Evolutionary conservation across 2,329 filamentous ascomycete genomes (phyloP).

Genomic region (Sclerotinia subarctica): DNA sequence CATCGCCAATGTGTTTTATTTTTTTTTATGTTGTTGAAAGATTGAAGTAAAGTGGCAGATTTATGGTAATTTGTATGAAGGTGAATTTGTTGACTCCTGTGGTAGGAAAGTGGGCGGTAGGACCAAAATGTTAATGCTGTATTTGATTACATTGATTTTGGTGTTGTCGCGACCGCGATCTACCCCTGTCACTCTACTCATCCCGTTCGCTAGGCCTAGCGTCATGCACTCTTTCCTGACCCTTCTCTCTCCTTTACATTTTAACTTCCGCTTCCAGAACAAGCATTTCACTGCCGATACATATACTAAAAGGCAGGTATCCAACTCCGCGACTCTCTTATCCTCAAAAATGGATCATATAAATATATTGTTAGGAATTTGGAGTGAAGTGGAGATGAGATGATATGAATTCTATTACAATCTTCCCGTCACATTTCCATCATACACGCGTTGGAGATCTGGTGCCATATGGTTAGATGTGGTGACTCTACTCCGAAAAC

Average conservation of each 20-base stretch:
- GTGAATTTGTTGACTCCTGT: slow-evolving; percentile 17
- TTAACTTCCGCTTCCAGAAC: slow-evolving; percentile 10
- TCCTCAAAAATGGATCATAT: background rate
- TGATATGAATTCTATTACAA: background rate
- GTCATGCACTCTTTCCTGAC: slow-evolving; percentile 12
- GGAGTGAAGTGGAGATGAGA: background rate
- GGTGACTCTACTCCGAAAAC: background rate
- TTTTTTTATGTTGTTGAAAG: slow-evolving; percentile 8
- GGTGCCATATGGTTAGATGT: background rate
- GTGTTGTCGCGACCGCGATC: slow-evolving; percentile 22
- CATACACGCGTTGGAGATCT: background rate
- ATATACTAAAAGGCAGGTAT: background rate
- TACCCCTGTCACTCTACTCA: slow-evolving; percentile 18
- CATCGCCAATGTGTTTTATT: slow-evolving; percentile 29
- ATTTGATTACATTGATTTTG: slow-evolving; percentile 17
- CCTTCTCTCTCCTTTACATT: background rate
- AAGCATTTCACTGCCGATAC: background rate
- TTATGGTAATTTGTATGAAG: slow-evolving; percentile 16
- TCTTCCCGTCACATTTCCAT: background rate
- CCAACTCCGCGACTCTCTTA: background rate
- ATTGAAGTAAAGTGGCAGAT: slow-evolving; percentile 23
- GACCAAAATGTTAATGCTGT: slow-evolving; percentile 26
- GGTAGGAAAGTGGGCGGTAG: slow-evolving; percentile 25
- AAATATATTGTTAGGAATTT: background rate
- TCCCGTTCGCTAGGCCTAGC: slow-evolving; percentile 11